Base-by-base conservation (phyloP, 495 filamentous ascomycete genomes). In the Daldinia concentrica region DNA sequence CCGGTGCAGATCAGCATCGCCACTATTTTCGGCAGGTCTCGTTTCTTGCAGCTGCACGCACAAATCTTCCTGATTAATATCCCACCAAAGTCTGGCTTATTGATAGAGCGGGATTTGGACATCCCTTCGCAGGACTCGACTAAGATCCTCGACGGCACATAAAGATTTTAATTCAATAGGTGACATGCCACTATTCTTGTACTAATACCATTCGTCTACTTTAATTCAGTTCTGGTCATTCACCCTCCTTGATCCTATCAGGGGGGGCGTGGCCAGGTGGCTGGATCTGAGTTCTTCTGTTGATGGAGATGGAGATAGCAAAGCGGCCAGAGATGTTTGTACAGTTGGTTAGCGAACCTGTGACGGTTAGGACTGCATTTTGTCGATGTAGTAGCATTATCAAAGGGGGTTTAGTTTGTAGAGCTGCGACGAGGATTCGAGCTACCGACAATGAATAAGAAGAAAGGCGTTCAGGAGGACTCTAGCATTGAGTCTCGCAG, bases 181-280 rank as follows among this genome's bases (percentile, higher is more conserved):
- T 62, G 52, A 56, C 45, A 62, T 41, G 54, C 69, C 52, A 64
- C 56, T 56, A 67, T 72, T 72, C 64, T 69, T 76, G 74, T 76
- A 76, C 72, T 62, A 74, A 76, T 72, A 69, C 62, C 56, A 56
- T 66, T 58, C 63, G 68, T 32, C 54, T 51, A 39, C 60, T 65
- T 43, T 62, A 64, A 58, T 64, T 64, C 52, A 48, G 50, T 30
- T 17, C 32, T 24, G 43, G 43, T 48, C 43, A 24, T 34, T 37
- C 37, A 34, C 48, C 45, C 57, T 22, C 52, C 32, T 51, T n/a
- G 29, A 43, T 17, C 52, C 4, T 30, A 37, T 62, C 6, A 37
- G 24, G 34, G 29, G 24, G 34, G 29, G 29, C 30, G 43, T n/a
- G 55, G 19, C 48, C 1, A n/a, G 24, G 50, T 12, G 39, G 45